Base-by-base conservation (phyloP, 768 basidiomycete genomes). In the Boletus subcaerulescens region DNA sequence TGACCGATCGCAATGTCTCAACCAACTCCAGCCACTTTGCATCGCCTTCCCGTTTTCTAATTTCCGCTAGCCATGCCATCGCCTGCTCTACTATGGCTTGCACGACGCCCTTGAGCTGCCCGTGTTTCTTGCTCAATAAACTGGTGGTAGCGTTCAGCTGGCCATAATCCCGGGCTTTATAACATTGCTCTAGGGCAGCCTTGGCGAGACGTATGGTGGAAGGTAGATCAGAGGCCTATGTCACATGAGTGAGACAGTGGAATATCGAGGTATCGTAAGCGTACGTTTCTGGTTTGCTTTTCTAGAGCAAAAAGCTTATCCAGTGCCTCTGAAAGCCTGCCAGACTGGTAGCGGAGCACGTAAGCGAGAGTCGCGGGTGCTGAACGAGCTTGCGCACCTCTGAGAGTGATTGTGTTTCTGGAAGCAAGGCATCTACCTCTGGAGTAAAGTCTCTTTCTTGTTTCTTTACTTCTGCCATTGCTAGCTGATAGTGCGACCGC, bases 281-380 rank as follows among this genome's bases (percentile, higher is more conserved):
- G 42, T 53, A 92, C 97, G 76, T 98, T 98, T 77, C 97, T 81
- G 3, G 96, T 89, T 71, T 97, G 95, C 74, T 98, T 98, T 76
- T 99, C 97, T 6, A 98, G 78, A 2, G 76, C 73, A 53, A 94
- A 79, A 53, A 98, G 83, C 75, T 90, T 93, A 73, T 99, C 96
- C 32, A 98, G 75, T 22, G 87, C 92, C 31, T 91, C 89, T 67
- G 91, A 84, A 45, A 93, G 78, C 71, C 85, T 87, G 24, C 89
- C 91, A 55, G 85, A 76, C 94, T 96, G 67, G 59, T 50, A 56
- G 54, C 10, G 46, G 50, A 43, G 55, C 36, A 12, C 44, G 47
- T 59, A 52, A 56, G 60, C 24, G 31, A 52, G 22, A 11, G 45
- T n/a, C 24, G 58, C 52, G 46, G 46, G 3, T 43, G 7, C 17